Conservation (phyloP, 2,329 filamentous ascomycete species). For the Sarocladium oryzae region DNA sequence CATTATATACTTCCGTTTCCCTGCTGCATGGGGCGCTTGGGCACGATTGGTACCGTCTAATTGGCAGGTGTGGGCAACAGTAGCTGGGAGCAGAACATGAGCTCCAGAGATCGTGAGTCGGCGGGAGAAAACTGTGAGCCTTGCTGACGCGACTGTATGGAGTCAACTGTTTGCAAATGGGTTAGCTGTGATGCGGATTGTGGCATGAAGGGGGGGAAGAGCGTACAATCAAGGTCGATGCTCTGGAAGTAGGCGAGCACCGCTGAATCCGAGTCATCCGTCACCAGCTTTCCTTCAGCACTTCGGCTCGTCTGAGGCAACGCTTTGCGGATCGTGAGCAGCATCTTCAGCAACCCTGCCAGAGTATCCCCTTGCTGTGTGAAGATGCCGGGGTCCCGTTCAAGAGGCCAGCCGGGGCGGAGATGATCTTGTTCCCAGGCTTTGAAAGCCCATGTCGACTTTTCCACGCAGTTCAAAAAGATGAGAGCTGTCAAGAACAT, state of each 20-base stretch:
- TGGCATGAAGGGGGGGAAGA: no score
- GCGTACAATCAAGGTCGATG: conserved; percentile 52
- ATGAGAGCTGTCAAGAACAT: conserved; percentile 57
- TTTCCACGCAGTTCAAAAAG: conserved; percentile 60
- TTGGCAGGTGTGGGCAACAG: conserved; percentile 27
- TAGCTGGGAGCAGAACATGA: conserved; percentile 43
- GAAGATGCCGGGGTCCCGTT: conserved; percentile 48
- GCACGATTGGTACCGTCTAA: neutral
- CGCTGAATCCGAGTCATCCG: conserved; percentile 38
- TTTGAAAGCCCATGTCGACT: conserved; percentile 63
- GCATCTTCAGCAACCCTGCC: conserved; percentile 53
- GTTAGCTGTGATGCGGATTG: no score
- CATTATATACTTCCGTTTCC: conserved; percentile 4
- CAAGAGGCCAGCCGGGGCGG: conserved; percentile 54
- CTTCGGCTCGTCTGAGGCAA: conserved; percentile 44
- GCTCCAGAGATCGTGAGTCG: conserved; percentile 43
- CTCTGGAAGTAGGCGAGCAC: conserved; percentile 47
- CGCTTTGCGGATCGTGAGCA: conserved; percentile 53
- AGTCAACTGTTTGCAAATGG: no score
- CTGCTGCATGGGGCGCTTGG: neutral
- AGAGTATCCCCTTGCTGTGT: conserved; percentile 54
- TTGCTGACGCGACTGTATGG: conserved; percentile 38
- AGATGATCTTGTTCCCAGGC: conserved; percentile 60
- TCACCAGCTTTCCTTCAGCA: conserved; percentile 41
- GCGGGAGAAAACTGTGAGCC: conserved; percentile 44